Evolutionary conservation across 192 early-diverging fungal genomes (phyloP).

Genomic region (Podila epicladia): DNA sequence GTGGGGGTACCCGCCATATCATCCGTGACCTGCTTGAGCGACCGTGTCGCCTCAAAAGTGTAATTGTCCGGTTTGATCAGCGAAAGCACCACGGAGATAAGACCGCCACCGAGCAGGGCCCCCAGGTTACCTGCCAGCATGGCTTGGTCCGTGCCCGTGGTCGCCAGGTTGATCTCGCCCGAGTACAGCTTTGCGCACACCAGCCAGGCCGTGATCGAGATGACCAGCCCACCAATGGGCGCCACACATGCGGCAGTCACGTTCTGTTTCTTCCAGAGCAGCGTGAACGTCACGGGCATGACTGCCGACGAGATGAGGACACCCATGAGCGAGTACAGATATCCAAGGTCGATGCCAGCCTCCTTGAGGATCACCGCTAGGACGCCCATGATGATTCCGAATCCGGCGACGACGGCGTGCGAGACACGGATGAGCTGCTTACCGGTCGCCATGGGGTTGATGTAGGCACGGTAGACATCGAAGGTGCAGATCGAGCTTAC

Average conservation of each 20-base stretch:
- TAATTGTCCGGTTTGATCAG: constrained; percentile 69
- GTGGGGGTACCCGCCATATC: constrained; percentile 12
- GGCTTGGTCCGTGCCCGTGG: constrained; percentile 73
- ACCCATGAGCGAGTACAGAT: constrained; percentile 74
- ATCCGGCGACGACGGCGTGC: constrained; percentile 60
- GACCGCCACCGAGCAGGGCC: constrained; percentile 39
- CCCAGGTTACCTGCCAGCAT: constrained; percentile 81
- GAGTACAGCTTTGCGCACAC: constrained; percentile 59
- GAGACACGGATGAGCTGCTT: constrained; percentile 67
- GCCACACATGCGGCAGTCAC: constrained; percentile 60
- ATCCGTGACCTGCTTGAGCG: constrained; percentile 58
- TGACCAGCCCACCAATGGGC: constrained; percentile 60
- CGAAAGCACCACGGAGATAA: constrained; percentile 29
- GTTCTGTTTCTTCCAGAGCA: constrained; percentile 75
- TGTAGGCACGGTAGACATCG: constrained; percentile 77
- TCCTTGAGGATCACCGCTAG: constrained; percentile 67
- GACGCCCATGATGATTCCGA: constrained; percentile 78
- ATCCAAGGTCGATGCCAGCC: constrained; percentile 74
- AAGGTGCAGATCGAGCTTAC: constrained; percentile 80
- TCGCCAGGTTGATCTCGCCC: constrained; percentile 64
- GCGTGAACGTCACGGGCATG: constrained; percentile 69
- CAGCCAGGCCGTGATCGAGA: constrained; percentile 70
- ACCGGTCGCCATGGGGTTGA: constrained; percentile 71
- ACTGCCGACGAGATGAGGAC: constrained; percentile 73
- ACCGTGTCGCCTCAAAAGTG: constrained; percentile 63